Percentiles rank a stretch among this genome's conserved stretches.
Evolutionary conservation across 768 basidiomycete species (phyloP).

Genomic region (Lactarius evosmus): DNA sequence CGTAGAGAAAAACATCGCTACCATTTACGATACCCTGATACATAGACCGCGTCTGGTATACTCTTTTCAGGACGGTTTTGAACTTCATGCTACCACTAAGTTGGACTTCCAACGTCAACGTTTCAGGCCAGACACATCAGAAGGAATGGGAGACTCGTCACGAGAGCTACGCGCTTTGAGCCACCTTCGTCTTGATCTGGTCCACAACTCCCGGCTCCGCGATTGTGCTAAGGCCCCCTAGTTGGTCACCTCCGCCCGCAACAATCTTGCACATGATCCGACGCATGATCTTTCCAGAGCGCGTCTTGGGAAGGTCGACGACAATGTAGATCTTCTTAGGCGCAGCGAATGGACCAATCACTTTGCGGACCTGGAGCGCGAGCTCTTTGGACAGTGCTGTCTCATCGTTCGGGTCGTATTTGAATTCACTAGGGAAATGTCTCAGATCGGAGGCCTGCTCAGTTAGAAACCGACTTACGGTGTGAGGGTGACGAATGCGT

Average conservation of each 20-base stretch:
- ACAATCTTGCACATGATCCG: constrained; percentile 96
- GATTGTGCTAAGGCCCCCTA: constrained; percentile 91
- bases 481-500: constrained; percentile 91
- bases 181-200: constrained; percentile 76
- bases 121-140: background rate
- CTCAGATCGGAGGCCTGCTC: background rate
- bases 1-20: constrained; percentile 20
- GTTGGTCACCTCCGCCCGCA: constrained; percentile 89
- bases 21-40: constrained; percentile 24
- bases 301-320: constrained; percentile 86
- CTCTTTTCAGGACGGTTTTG: background rate
- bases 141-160: background rate
- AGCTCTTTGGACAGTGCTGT: constrained; percentile 77
- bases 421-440: constrained; percentile 59
- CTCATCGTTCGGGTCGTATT: constrained; percentile 69
- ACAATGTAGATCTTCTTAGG: constrained; percentile 91
- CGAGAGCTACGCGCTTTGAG: constrained; percentile 28
- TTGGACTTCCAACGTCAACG: background rate
- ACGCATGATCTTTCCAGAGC: constrained; percentile 97
- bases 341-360: constrained; percentile 95
- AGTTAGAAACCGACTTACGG: constrained; percentile 56
- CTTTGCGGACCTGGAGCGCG: constrained; percentile 91
- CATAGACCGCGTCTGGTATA: constrained; percentile 18
- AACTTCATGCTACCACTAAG: background rate
- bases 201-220: constrained; percentile 89